phyloP scores from a whole-genome alignment of 2,329 filamentous ascomycete species.

The Hawksworthiomyces lignivorus region DNA sequence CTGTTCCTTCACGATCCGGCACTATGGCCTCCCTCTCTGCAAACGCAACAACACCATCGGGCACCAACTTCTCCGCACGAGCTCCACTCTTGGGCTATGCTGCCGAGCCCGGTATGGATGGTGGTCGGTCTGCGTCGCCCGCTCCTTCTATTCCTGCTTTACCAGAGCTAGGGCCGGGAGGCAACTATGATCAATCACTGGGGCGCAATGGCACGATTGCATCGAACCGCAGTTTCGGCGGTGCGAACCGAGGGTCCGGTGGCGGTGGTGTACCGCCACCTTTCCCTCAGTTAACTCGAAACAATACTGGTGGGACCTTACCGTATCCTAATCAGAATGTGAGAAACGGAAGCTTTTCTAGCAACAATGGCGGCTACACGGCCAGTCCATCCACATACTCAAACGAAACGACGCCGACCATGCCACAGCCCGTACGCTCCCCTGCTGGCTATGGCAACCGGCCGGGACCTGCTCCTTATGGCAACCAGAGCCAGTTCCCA shows the following conservation, averaged over 20 bases:
- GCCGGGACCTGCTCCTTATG: slow-evolving; percentile 1
- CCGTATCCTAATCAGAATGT: slow-evolving; percentile 6
- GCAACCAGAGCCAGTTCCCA: slow-evolving; percentile 1
- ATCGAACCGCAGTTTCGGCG: slow-evolving; percentile 20
- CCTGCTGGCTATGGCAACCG: slow-evolving; percentile 14
- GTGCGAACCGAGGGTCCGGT: slow-evolving; percentile 9
- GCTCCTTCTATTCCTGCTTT: slow-evolving; percentile 18
- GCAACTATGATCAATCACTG: slow-evolving; percentile 15
- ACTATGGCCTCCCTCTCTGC: slow-evolving; percentile 20
- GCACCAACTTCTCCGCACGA: slow-evolving; percentile 20
- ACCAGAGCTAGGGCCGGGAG: no score
- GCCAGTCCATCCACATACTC: slow-evolving; percentile 19
- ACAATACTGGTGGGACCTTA: slow-evolving; percentile 19
- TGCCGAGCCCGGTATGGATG: slow-evolving; percentile 22
- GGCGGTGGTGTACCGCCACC: neutral
- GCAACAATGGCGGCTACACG: slow-evolving; percentile 17
- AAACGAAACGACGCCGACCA: slow-evolving; percentile 17
- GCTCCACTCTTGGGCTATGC: slow-evolving; percentile 23
- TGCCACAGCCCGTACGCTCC: slow-evolving; percentile 21
- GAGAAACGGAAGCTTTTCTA: neutral
- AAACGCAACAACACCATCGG: slow-evolving; percentile 7
- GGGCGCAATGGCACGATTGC: slow-evolving; percentile 17
- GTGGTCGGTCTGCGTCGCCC: slow-evolving; percentile 20
- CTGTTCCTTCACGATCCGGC: slow-evolving; percentile 37
- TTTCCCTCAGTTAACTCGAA: slow-evolving; percentile 16